Evolutionary conservation across 2,329 filamentous ascomycete genomes (phyloP).

Genomic region (Cordyceps tenuipes): DNA sequence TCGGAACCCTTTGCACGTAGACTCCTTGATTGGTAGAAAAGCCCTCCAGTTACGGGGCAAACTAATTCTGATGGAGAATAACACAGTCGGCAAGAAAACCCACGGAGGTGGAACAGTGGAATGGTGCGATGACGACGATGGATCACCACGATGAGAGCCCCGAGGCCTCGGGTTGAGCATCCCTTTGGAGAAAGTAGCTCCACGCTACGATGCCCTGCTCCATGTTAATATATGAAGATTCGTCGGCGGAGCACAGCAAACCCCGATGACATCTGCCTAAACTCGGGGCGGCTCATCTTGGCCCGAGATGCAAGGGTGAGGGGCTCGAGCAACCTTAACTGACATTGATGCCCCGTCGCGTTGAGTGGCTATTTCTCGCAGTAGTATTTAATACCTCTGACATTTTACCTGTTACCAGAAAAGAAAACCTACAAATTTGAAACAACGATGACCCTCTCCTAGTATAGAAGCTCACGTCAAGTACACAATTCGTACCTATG

Average conservation of each 20-base stretch:
- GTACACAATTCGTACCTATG: too few relatives aligned
- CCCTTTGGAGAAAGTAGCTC: not conserved
- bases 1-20: not conserved
- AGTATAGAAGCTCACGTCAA: too few relatives aligned
- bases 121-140: not conserved
- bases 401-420: too few relatives aligned
- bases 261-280: not conserved
- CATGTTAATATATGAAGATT: not conserved
- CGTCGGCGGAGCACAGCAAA: not conserved
- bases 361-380: too few relatives aligned
- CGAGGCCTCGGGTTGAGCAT: not conserved
- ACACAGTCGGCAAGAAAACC: too few relatives aligned
- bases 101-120: not conserved
- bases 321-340: not conserved
- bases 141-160: not conserved
- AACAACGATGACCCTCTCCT: too few relatives aligned
- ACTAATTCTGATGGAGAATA: not conserved
- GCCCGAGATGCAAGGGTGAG: not conserved
- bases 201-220: not conserved
- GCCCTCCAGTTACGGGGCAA: not conserved
- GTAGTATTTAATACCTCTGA: too few relatives aligned
- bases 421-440: too few relatives aligned
- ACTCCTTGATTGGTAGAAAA: not conserved
- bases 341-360: too few relatives aligned
- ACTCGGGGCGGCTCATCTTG: not conserved